These are phyloP conservation scores for Asparagopsis taxiformis DNA, from an alignment of 31 red algal species.

Conservation along the genomic window DNA sequence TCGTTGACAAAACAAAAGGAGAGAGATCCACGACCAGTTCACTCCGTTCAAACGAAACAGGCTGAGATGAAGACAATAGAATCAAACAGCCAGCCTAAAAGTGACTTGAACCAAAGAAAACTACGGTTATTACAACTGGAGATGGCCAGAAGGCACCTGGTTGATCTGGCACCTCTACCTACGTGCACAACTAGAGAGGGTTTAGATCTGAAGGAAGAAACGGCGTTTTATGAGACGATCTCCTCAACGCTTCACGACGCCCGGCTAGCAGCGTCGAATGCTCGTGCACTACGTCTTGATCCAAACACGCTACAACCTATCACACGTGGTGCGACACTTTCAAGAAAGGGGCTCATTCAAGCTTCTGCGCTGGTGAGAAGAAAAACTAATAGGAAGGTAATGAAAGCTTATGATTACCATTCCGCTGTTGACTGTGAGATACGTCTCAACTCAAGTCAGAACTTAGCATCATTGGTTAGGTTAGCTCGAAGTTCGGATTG, in stretches of 20 bases:
- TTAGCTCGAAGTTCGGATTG: too few relatives aligned
- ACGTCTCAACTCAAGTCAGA: too few relatives aligned
- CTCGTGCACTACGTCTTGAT: conserved; percentile 28
- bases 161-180: conserved; percentile 3
- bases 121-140: too few relatives aligned
- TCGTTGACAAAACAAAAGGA: background rate
- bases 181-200: background rate
- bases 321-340: conserved; percentile 14
- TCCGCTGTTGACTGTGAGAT: too few relatives aligned
- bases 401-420: background rate
- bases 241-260: conserved; percentile 15
- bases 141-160: too few relatives aligned
- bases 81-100: too few relatives aligned
- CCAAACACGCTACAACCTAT: conserved; percentile 18
- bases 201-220: background rate
- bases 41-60: too few relatives aligned
- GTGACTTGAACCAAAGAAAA: too few relatives aligned
- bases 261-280: conserved; percentile 47
- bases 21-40: background rate
- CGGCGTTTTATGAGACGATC: conserved; percentile 4
- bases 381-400: background rate
- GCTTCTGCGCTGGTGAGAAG: conserved; percentile 19
- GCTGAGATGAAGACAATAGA: too few relatives aligned
- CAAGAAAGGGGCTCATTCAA: conserved; percentile 9
- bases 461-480: too few relatives aligned